phyloP scores from a whole-genome alignment of 306 rosid genomes.

The Parietaria judaica region DNA sequence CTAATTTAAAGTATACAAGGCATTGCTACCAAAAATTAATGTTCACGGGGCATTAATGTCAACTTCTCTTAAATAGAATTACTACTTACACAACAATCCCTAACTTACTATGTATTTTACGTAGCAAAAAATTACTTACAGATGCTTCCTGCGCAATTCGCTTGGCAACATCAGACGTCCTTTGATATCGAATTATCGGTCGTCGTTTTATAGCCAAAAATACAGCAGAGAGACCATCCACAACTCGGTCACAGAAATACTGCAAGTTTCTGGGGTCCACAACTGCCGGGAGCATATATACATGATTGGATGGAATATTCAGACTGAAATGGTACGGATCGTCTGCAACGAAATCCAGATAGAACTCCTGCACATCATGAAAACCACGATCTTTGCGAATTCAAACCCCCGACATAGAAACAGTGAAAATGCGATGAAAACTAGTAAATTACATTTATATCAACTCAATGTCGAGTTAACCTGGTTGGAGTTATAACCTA shows the following conservation, averaged over 20 bases:
- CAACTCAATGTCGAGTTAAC: background rate
- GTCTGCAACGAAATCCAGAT: conserved; percentile 74
- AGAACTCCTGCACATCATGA: conserved; percentile 68
- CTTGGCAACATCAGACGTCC: conserved; percentile 83
- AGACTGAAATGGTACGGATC: conserved; percentile 89
- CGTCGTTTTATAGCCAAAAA: conserved; percentile 83
- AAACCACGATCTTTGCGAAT: conserved; percentile 20
- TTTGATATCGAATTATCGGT: conserved; percentile 85
- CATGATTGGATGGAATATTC: conserved; percentile 61
- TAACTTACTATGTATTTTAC: no score
- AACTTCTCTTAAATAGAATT: no score
- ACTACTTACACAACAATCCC: no score
- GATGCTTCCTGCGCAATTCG: conserved; percentile 83
- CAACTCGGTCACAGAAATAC: conserved; percentile 61
- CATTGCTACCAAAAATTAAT: no score
- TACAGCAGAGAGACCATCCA: conserved; percentile 81
- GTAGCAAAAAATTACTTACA: conserved; percentile 29
- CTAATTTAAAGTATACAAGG: no score
- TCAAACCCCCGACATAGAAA: conserved; percentile 17
- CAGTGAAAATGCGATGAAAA: conserved; percentile 11
- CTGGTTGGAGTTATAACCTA: no score
- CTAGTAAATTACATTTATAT: background rate
- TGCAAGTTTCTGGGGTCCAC: conserved; percentile 68
- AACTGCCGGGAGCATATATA: conserved; percentile 88
- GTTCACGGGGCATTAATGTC: no score